Evolutionary conservation across 2,329 filamentous ascomycete species (phyloP), one percentile per base, ranked within the genome.

Genomic region (Pseudogymnoascus sp.): DNA sequence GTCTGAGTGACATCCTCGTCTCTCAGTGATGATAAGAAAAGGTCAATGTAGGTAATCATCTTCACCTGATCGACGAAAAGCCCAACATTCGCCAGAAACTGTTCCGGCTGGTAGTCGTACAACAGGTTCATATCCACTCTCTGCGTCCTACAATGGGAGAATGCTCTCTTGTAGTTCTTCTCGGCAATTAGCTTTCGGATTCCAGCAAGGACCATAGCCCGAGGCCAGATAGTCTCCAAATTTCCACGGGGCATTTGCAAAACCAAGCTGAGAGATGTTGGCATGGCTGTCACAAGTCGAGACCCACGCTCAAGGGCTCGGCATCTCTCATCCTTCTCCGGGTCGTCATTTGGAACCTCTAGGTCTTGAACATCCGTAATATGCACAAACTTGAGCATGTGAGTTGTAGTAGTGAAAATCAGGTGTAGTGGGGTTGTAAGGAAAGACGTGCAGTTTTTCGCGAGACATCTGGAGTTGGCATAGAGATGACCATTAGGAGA

Each of bases 61-160:
- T 88, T 86, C 43, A 99, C 81, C 74, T 99, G 93, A 16, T 92
- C 86, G 34, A 98, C 80, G 71, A 99, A 96, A 0, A 90, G 76
- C 0, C 82, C 80, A 10, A 96, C 84, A 68, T 87, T 90, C 3
- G 82, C 79, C 74, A 97, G 82, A 73, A 99, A 97, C 69, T 96
- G 90, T 39, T 87, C 82, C 0, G 93, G 92, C n/a, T 87, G 86
- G 76, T 98, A 91, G 72, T 99, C 95, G 72, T 96, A 93, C 2
- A 99, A 80, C 66, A 99, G 93, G 72, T 99, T 99, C 89, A 98
- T 93, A 72, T 99, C 95, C 0, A 99, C 95, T 69, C 96, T 86
- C 74, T 99, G 96, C 21, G 88, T 93, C 61, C 95, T 87, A 74
- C 95, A 98, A 67, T 92, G 88, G 21, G 90, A 80, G 73, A 97